phyloP scores from a whole-genome alignment of 1,139 yeast species.

The Zhuliangozyma blackwelliae region DNA sequence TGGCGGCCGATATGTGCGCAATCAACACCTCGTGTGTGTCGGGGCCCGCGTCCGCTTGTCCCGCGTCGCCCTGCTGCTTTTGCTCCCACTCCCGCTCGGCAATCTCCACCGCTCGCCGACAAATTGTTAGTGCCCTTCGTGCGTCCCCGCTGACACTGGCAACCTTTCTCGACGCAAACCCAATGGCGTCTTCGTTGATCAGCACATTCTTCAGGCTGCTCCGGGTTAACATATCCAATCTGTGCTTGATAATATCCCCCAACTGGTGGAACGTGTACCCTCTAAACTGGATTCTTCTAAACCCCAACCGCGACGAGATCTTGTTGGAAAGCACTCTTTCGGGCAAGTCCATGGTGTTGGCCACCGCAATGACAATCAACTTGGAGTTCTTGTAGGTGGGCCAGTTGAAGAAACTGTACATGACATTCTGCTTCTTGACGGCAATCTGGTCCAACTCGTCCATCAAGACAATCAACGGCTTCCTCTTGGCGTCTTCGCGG shows the following conservation, averaged over 20 bases:
- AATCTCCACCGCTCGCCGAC: conserved; percentile 85
- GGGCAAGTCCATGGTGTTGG: conserved; percentile 96
- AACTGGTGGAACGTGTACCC: conserved; percentile 85
- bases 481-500: conserved; percentile 21
- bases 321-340: conserved; percentile 85
- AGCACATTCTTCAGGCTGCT: conserved; percentile 33
- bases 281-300: conserved; percentile 79
- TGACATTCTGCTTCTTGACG: conserved; percentile 77
- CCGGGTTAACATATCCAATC: conserved; percentile 56
- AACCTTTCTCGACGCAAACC: conserved; percentile 88
- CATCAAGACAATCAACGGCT: conserved; percentile 71
- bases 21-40: conserved; percentile 54
- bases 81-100: conserved; percentile 56
- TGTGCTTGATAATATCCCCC: conserved; percentile 64
- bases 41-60: conserved; percentile 30
- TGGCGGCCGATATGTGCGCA: conserved; percentile 70
- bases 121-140: conserved; percentile 82
- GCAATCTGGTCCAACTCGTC: conserved; percentile 94
- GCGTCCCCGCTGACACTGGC: conserved; percentile 98
- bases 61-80: too few species aligned
- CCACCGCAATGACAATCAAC: conserved; percentile 85
- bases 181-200: conserved; percentile 74
- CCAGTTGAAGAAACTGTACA: conserved; percentile 98
- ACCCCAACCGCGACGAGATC: conserved; percentile 85
- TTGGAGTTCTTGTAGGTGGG: conserved; percentile 80